These are phyloP conservation scores for Citropsis articulata DNA, from an alignment of 345 rosid species.

Conservation along the genomic window DNA sequence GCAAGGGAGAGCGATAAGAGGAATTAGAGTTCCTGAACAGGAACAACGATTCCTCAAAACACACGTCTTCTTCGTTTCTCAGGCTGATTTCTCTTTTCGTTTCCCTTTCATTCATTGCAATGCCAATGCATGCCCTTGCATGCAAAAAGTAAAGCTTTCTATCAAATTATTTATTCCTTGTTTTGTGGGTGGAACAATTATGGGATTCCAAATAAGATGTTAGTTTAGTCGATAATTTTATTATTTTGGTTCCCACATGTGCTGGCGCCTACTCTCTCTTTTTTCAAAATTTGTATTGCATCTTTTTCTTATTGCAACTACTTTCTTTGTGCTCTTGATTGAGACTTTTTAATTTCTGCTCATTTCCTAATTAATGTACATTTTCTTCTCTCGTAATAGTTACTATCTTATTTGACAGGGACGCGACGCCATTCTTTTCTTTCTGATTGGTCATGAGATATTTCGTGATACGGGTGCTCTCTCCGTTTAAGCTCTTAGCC, in stretches of 20 bases:
- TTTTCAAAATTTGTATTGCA: not conserved
- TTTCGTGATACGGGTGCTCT: not conserved
- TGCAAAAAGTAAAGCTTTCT: not conserved
- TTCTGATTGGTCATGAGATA: not conserved
- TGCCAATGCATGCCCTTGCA: not conserved
- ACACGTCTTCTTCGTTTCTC: not conserved
- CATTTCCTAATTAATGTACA: too few relatives aligned
- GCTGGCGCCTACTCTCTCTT: not conserved
- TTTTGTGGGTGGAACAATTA: not conserved
- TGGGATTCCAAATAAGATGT: too few relatives aligned
- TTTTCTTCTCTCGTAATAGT: not conserved
- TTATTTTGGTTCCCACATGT: not conserved
- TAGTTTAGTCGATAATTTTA: not conserved
- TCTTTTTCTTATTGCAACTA: too few relatives aligned
- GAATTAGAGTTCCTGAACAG: constrained; percentile 11
- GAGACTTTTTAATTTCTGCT: too few relatives aligned
- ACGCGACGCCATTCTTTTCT: not conserved
- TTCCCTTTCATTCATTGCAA: not conserved
- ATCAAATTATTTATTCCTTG: not conserved
- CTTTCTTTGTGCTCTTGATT: not conserved
- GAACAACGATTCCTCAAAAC: constrained; percentile 16
- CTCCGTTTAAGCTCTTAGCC: not conserved
- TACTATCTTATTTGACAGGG: not conserved
- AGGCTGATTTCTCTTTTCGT: not conserved
- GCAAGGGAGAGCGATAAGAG: constrained; percentile 12